A percentile compares a stretch with the other conserved stretches of the same genome.
phyloP scores from a whole-genome alignment of 2,329 filamentous ascomycete species.

The Aspergillus texensis region DNA sequence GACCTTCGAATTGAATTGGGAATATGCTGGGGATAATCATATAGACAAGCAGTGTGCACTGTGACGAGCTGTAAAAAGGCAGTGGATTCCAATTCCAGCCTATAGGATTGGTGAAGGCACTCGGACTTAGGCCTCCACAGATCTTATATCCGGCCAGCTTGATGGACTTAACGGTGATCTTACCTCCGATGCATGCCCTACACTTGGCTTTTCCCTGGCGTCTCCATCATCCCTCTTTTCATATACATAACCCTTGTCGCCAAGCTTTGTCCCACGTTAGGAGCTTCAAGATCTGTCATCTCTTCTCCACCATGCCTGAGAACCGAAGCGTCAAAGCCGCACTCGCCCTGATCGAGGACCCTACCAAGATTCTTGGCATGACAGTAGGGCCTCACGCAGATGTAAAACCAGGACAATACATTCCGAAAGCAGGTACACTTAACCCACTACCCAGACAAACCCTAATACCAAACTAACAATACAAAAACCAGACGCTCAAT shows the following conservation, averaged over 20 bases:
- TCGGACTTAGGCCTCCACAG: neutral
- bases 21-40: neutral
- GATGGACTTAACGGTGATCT: neutral
- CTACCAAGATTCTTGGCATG: neutral
- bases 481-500: conserved; percentile 21
- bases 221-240: neutral
- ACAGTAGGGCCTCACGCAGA: neutral
- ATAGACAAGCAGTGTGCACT: neutral
- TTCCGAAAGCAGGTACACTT: neutral
- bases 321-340: neutral
- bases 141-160: neutral
- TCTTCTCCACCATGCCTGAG: neutral
- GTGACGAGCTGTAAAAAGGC: too few species aligned
- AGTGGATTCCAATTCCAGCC: too few species aligned
- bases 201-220: neutral
- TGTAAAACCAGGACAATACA: neutral
- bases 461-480: neutral
- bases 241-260: neutral
- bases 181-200: neutral
- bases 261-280: neutral
- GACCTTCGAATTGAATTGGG: neutral
- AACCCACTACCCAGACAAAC: too few species aligned
- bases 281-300: too few species aligned
- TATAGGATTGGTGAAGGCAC: too few species aligned
- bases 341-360: neutral